Percentiles rank a stretch among this genome's conserved stretches.
Evolutionary conservation across 2,329 filamentous ascomycete species (phyloP).

Genomic region (Myriosclerotinia scirpicola): DNA sequence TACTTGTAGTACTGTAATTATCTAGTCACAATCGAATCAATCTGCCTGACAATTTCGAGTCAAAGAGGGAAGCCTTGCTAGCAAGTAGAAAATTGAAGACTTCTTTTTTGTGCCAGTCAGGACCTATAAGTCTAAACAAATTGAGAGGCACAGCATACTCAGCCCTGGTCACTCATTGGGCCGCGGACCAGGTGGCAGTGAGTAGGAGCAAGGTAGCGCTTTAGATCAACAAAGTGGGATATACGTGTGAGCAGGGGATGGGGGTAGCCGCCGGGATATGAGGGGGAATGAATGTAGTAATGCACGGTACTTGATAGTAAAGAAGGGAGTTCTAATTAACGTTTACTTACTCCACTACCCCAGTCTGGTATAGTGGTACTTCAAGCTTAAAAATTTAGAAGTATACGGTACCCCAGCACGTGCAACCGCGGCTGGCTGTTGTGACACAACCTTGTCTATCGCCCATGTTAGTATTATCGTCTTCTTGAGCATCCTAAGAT

Average conservation of each 20-base stretch:
- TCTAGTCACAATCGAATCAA: conserved; percentile 25
- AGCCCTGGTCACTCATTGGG: conserved; percentile 29
- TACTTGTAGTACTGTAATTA: conserved; percentile 26
- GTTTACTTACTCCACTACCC: neutral
- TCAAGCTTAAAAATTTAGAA: conserved; percentile 16
- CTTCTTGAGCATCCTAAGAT: neutral
- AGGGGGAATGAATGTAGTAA: conserved; percentile 3
- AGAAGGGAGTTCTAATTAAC: conserved; percentile 1
- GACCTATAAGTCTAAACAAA: conserved; percentile 32
- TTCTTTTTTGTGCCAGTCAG: conserved; percentile 26
- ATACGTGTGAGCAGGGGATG: conserved; percentile 17
- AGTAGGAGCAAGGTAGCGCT: conserved; percentile 21
- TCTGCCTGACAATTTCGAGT: conserved; percentile 24
- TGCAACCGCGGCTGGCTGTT: conserved; percentile 19
- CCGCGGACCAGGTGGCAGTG: conserved; percentile 30
- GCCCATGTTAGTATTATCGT: neutral
- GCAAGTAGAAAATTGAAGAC: conserved; percentile 21
- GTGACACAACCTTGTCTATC: conserved; percentile 17
- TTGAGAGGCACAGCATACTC: conserved; percentile 32
- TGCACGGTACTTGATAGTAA: conserved; percentile 19
- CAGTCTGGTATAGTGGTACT: conserved; percentile 6
- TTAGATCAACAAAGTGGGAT: conserved; percentile 24
- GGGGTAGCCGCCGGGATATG: conserved; percentile 23
- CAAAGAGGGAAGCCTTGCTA: conserved; percentile 28
- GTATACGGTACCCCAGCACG: conserved; percentile 12